Evolutionary conservation across 2,329 filamentous ascomycete species (phyloP).

Genomic region (Pyricularia sp.): DNA sequence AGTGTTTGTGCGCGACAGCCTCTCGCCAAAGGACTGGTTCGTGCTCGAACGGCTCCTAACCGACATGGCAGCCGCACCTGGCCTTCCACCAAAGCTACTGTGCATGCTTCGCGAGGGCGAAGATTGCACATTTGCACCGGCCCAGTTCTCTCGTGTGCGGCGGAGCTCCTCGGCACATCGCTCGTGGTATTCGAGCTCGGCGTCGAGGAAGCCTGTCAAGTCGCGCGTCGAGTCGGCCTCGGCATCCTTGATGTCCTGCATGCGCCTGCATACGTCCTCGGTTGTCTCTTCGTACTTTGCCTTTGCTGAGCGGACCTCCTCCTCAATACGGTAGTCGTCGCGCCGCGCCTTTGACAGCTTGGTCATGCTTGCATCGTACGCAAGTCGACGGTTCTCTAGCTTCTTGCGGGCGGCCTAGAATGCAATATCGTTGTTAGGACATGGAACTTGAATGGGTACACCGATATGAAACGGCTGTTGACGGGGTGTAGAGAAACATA

Average conservation of each 20-base stretch:
- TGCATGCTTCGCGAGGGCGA: background rate
- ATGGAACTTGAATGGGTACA: background rate
- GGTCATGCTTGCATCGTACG: slow-evolving; percentile 79
- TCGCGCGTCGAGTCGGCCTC: slow-evolving; percentile 77
- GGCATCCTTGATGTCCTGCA: slow-evolving; percentile 93
- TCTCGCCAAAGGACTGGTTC: slow-evolving; percentile 30
- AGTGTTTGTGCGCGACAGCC: slow-evolving; percentile 23
- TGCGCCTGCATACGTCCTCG: slow-evolving; percentile 80
- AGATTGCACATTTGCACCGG: slow-evolving; percentile 4
- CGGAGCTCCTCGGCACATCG: slow-evolving; percentile 76
- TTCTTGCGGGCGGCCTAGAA: slow-evolving; percentile 73
- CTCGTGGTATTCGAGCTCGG: slow-evolving; percentile 86
- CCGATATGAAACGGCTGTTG: too few relatives aligned
- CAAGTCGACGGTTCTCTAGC: slow-evolving; percentile 79
- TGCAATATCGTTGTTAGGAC: background rate
- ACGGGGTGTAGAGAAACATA: slow-evolving; percentile 28
- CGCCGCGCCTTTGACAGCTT: slow-evolving; percentile 93
- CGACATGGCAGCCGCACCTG: slow-evolving; percentile 11
- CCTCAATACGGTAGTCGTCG: slow-evolving; percentile 87
- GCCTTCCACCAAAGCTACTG: slow-evolving; percentile 9
- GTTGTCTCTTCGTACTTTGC: slow-evolving; percentile 94
- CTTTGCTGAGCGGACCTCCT: slow-evolving; percentile 83
- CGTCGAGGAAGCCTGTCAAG: slow-evolving; percentile 73
- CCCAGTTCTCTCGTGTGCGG: slow-evolving; percentile 39
- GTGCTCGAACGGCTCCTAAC: slow-evolving; percentile 38